A percentile compares a stretch with the other conserved stretches of the same genome.
phyloP scores from a whole-genome alignment of 1,139 yeast species.

The Geotrichum europaeum region DNA sequence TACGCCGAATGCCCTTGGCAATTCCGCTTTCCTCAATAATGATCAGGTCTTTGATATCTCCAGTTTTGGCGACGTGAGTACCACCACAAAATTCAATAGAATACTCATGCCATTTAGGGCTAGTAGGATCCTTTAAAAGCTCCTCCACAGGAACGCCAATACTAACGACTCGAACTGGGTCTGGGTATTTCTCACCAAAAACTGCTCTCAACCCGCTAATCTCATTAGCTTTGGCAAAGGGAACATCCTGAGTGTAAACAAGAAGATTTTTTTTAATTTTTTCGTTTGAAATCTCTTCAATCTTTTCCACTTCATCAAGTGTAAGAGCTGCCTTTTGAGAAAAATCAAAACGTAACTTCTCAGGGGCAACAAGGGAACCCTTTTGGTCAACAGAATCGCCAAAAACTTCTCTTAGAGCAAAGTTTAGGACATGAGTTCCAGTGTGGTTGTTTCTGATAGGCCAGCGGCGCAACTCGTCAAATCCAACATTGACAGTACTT shows the following conservation, averaged over 20 bases:
- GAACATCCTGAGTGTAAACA: constrained; percentile 80
- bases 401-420: constrained; percentile 74
- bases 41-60: constrained; percentile 87
- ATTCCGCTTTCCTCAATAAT: constrained; percentile 93
- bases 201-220: constrained; percentile 92
- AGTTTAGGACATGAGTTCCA: constrained; percentile 92
- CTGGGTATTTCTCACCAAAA: constrained; percentile 97
- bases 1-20: constrained; percentile 97
- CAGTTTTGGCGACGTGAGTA: constrained; percentile 88
- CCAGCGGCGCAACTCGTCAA: constrained; percentile 91
- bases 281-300: constrained; percentile 68
- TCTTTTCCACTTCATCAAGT: constrained; percentile 61
- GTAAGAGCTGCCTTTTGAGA: constrained; percentile 76
- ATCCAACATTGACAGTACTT: constrained; percentile 74
- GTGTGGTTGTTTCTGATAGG: constrained; percentile 97
- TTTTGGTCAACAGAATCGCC: constrained; percentile 91
- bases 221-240: constrained; percentile 63
- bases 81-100: constrained; percentile 99
- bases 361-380: constrained; percentile 95
- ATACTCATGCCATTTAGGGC: constrained; percentile 64
- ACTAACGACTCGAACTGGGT: constrained; percentile 96
- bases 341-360: constrained; percentile 92
- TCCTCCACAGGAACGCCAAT: constrained; percentile 89
- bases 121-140: constrained; percentile 61
- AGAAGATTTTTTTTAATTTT: constrained; percentile 62